These are phyloP conservation scores for Platanthera zijinensis DNA, from an alignment of 106 monocot species.

Conservation along the genomic window DNA sequence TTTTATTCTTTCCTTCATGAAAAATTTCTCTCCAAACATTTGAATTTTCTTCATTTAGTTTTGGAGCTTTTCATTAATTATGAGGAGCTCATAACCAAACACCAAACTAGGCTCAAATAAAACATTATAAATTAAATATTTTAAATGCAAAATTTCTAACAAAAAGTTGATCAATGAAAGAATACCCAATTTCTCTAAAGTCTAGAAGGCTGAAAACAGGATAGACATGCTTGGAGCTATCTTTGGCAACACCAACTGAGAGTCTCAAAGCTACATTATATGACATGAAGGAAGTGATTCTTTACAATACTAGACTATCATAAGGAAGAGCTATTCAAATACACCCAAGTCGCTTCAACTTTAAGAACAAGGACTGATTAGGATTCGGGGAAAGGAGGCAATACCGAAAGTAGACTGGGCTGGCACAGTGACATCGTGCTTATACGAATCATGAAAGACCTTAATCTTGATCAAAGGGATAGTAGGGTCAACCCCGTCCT, in stretches of 20 bases:
- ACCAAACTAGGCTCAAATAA: too few species aligned
- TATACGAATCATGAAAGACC: constrained; percentile 49
- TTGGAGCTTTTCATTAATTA: too few species aligned
- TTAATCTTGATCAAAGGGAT: constrained; percentile 57
- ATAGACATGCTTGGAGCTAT: background rate
- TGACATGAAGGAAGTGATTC: too few species aligned
- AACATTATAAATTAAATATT: too few species aligned
- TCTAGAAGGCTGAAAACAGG: background rate
- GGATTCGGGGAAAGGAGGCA: background rate
- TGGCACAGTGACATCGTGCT: constrained; percentile 61
- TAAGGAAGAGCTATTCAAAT: background rate
- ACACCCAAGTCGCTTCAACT: background rate
- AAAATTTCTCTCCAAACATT: too few species aligned
- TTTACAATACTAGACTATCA: background rate
- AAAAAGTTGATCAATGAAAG: background rate
- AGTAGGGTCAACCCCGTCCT: constrained; percentile 15
- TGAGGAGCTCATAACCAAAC: too few species aligned
- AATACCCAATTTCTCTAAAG: background rate
- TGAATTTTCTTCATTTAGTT: too few species aligned
- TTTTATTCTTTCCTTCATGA: too few species aligned
- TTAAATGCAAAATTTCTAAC: background rate
- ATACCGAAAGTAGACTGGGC: constrained; percentile 82
- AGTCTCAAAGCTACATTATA: too few species aligned
- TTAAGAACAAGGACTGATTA: background rate
- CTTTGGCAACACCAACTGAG: background rate